These are phyloP conservation scores for Nitzschia putrida DNA, from an alignment of 108 stramenopile species.

Conservation along the genomic window DNA sequence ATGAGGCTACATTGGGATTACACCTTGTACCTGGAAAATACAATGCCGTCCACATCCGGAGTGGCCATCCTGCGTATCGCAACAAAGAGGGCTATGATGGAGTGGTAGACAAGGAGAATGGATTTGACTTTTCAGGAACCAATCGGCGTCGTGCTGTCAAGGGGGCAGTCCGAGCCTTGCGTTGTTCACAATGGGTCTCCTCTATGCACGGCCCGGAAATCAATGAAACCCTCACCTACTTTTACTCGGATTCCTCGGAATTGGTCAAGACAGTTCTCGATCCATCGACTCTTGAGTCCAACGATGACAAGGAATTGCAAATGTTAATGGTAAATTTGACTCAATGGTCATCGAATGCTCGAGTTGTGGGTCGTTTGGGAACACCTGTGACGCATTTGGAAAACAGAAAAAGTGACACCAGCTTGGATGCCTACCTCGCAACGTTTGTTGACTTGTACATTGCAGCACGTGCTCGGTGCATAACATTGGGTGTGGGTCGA, in stretches of 20 bases:
- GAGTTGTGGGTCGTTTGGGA: slow-evolving; percentile 5
- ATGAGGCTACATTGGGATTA: background rate
- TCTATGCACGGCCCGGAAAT: background rate
- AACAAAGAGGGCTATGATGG: background rate
- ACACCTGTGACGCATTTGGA: slow-evolving; percentile 7
- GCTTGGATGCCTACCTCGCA: slow-evolving; percentile 7
- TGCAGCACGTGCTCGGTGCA: slow-evolving; percentile 17
- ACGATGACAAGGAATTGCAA: background rate
- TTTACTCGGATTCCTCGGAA: slow-evolving; percentile 5
- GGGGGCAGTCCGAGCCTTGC: slow-evolving; percentile 1
- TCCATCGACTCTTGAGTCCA: background rate
- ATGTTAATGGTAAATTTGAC: background rate
- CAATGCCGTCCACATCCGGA: slow-evolving; percentile 8
- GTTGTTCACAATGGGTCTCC: slow-evolving; percentile 11
- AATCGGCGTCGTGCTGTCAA: background rate
- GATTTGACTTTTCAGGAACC: slow-evolving; percentile 3
- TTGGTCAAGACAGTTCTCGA: slow-evolving; percentile 6
- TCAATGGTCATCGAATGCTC: background rate
- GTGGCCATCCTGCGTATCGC: slow-evolving; percentile 7
- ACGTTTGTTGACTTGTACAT: slow-evolving; percentile 34
- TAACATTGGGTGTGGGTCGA: slow-evolving; percentile 19
- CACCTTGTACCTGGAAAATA: slow-evolving; percentile 11
- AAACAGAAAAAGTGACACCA: slow-evolving; percentile 10
- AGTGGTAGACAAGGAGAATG: background rate
- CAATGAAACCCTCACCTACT: background rate